A percentile compares a stretch with the other conserved stretches of the same genome.
These are phyloP conservation scores for Ophiostoma novo-ulmi DNA, from an alignment of 2,329 filamentous ascomycete genomes.

Conservation along the genomic window DNA sequence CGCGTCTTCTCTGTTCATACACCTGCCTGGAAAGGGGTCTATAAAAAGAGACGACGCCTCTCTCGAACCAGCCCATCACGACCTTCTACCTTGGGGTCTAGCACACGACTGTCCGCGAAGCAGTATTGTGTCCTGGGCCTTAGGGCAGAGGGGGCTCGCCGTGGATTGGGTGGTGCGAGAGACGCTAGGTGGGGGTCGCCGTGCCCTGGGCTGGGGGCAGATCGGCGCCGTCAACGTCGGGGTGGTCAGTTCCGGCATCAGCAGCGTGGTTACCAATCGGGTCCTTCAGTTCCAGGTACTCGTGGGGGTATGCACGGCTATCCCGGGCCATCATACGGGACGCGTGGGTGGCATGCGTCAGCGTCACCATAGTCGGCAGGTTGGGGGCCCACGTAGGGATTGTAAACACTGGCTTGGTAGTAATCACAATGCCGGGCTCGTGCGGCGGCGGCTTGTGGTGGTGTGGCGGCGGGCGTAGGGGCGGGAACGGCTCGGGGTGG, in stretches of 20 bases:
- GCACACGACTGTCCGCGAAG: too few species aligned
- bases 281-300: neutral
- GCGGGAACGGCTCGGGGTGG: neutral
- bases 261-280: neutral
- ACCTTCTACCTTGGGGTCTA: neutral
- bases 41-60: neutral
- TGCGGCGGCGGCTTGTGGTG: neutral
- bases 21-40: too few species aligned
- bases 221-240: neutral
- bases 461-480: neutral
- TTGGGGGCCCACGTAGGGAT: constrained; percentile 2
- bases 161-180: neutral
- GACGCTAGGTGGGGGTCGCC: neutral
- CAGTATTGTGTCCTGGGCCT: neutral
- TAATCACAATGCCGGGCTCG: neutral
- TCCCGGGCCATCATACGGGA: neutral
- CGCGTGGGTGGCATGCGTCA: neutral
- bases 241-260: neutral
- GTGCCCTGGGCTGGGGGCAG: neutral
- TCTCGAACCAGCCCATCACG: neutral
- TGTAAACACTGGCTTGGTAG: constrained; percentile 3
- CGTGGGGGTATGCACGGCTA: neutral
- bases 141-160: neutral
- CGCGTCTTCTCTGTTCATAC: too few species aligned
- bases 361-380: constrained; percentile 2